Evolutionary conservation across 345 rosid genomes (phyloP), one percentile per base, ranked within the genome.

Genomic region (Isatis tinctoria): DNA sequence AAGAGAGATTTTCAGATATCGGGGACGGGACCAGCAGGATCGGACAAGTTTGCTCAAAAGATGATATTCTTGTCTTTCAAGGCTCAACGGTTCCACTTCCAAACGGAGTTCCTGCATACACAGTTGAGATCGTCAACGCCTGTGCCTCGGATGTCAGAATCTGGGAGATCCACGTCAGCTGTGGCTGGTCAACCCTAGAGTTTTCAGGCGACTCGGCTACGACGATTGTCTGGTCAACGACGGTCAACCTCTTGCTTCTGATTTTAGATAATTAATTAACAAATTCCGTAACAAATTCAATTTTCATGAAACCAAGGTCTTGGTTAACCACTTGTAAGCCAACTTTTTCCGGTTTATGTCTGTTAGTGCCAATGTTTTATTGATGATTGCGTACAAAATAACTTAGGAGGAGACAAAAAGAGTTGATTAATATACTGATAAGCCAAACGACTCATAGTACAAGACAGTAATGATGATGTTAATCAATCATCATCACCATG

Each of bases 141-240:
- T 81, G 90, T 59, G 82, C 40, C 56, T 87, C 93, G 0, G 90
- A 80, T 12, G 85, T 90, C 65, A 76, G 77, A 44, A 85, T 92
- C 39, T 66, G 81, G 51, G 70, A 90, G 81, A 88, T 92, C 62
- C 97, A 92, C 61, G 83, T 92, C 20, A 83, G 67, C 26, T 88
- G 89, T 18, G 91, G 91, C 51, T 86, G 90, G 72, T 91, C 32
- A 89, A 85, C 64, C 95, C 97, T 12, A 54, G 70, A 10, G 82
- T 86, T 13, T 91, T 89, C 74, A 75, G 83, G 61, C 78, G 92
- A 67, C 40, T 88, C 6, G 0, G 13, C 69, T 87, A 85, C n/a
- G 82, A 87, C 2, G 97, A 89, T 62, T 89, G 94, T 76, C 80
- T 89, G 4, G 91, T 85, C 65, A 89, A 89, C 22, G 81, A 85